phyloP scores from a whole-genome alignment of 495 filamentous ascomycete genomes.

The Lineolata rhizophorae region DNA sequence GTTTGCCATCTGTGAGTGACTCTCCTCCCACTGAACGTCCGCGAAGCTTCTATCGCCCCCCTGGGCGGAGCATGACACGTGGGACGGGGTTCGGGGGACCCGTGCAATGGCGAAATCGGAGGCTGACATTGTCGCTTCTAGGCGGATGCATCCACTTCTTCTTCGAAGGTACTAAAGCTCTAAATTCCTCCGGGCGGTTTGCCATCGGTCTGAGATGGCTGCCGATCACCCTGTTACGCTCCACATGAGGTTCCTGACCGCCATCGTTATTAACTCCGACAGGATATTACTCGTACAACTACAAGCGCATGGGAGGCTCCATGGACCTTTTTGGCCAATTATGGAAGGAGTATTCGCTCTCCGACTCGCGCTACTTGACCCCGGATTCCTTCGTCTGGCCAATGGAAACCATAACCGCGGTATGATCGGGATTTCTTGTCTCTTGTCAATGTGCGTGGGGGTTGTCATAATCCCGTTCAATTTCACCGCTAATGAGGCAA shows the following conservation, averaged over 20 bases:
- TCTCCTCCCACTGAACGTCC: neutral
- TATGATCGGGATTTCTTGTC: constrained; percentile 17
- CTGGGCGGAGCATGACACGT: too few species aligned
- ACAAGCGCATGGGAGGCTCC: constrained; percentile 30
- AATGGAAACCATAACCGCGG: constrained; percentile 64
- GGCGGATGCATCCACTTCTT: constrained; percentile 49
- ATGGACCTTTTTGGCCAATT: constrained; percentile 53
- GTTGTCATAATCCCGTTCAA: too few species aligned
- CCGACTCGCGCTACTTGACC: constrained; percentile 65
- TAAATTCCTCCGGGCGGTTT: neutral
- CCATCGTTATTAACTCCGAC: too few species aligned
- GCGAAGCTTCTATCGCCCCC: too few species aligned
- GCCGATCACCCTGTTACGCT: too few species aligned
- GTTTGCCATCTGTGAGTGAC: constrained; percentile 35
- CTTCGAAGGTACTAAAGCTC: constrained; percentile 46
- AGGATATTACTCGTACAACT: constrained; percentile 61
- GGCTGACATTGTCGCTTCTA: constrained; percentile 13
- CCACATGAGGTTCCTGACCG: too few species aligned
- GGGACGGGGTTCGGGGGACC: constrained; percentile 2
- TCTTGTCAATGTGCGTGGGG: neutral
- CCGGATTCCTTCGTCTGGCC: constrained; percentile 62
- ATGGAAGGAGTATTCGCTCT: constrained; percentile 76
- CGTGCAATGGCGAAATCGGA: neutral
- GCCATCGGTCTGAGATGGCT: neutral
- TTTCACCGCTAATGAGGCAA: too few species aligned